Evolutionary conservation across 306 rosid genomes (phyloP).

Genomic region (Pyrus communis): DNA sequence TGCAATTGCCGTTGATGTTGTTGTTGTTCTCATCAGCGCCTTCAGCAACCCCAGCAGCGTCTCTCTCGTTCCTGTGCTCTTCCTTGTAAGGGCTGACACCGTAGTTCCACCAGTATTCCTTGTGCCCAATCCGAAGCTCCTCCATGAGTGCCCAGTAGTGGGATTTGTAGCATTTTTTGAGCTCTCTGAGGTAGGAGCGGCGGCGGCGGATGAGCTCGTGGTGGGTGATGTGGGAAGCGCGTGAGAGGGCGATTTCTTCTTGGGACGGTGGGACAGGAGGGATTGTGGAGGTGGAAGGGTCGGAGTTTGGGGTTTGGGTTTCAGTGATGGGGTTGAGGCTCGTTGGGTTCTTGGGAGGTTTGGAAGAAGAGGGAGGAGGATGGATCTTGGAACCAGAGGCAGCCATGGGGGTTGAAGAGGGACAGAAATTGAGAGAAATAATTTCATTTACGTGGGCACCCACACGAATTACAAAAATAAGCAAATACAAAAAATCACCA

Average conservation of each 20-base stretch:
- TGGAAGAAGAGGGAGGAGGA: neutral
- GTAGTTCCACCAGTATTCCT: conserved; percentile 58
- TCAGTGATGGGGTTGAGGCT: neutral
- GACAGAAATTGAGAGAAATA: neutral
- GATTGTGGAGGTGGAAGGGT: neutral
- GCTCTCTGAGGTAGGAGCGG: conserved; percentile 25
- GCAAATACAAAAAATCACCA: too few relatives aligned
- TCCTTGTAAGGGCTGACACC: conserved; percentile 69
- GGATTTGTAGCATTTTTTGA: conserved; percentile 16
- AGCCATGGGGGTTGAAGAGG: neutral
- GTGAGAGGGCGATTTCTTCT: neutral
- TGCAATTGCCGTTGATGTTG: neutral
- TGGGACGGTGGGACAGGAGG: neutral
- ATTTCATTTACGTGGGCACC: too few relatives aligned
- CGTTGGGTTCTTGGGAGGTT: neutral
- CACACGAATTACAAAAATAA: too few relatives aligned
- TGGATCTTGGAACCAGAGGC: neutral
- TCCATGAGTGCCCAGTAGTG: conserved; percentile 68
- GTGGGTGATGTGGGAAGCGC: neutral
- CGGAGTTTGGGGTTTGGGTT: neutral
- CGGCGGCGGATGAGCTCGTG: conserved; percentile 25
- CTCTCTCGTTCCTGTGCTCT: conserved; percentile 20
- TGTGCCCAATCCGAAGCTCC: conserved; percentile 36
- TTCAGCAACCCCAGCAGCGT: conserved; percentile 3
- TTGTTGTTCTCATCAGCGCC: neutral